phyloP scores from a whole-genome alignment of 2,329 filamentous ascomycete genomes.

The Mycosphaerella arachidis region DNA sequence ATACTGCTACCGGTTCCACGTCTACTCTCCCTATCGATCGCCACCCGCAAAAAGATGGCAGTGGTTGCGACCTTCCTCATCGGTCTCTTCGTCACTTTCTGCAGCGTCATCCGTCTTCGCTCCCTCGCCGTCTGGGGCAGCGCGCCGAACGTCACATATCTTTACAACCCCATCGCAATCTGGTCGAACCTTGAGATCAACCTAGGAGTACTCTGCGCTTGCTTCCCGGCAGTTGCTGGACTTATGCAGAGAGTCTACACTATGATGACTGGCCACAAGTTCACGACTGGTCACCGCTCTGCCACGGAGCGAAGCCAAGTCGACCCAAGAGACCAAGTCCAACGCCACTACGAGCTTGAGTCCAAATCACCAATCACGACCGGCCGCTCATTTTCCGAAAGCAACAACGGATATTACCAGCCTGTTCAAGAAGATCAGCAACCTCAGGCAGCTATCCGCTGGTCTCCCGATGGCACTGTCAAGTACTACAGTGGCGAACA shows the following conservation, averaged over 20 bases:
- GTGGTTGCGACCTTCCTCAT: conserved; percentile 22
- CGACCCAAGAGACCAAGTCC: background rate
- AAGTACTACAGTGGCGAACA: background rate
- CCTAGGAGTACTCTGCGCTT: conserved; percentile 23
- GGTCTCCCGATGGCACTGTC: background rate
- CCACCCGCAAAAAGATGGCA: conserved; percentile 20
- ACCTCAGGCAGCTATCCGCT: background rate
- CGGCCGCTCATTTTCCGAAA: background rate
- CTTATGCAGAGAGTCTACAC: conserved; percentile 16
- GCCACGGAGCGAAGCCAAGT: conserved; percentile 1
- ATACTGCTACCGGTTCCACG: conserved; percentile 24
- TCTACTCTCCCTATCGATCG: conserved; percentile 12
- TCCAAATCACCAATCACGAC: conserved; percentile 1
- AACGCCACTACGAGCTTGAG: conserved; percentile 9
- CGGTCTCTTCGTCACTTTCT: conserved; percentile 21
- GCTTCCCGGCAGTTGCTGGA: conserved; percentile 22
- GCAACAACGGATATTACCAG: background rate
- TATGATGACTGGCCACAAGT: conserved; percentile 10
- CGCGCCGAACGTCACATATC: conserved; percentile 16
- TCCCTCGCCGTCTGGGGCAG: conserved; percentile 15
- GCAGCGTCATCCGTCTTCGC: conserved; percentile 20
- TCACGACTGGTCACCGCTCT: conserved; percentile 12
- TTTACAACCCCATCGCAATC: conserved; percentile 21
- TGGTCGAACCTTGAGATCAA: conserved; percentile 22
- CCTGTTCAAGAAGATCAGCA: background rate